Conservation (phyloP, 208 protist genomes). For the Trypanosoma theileri region DNA sequence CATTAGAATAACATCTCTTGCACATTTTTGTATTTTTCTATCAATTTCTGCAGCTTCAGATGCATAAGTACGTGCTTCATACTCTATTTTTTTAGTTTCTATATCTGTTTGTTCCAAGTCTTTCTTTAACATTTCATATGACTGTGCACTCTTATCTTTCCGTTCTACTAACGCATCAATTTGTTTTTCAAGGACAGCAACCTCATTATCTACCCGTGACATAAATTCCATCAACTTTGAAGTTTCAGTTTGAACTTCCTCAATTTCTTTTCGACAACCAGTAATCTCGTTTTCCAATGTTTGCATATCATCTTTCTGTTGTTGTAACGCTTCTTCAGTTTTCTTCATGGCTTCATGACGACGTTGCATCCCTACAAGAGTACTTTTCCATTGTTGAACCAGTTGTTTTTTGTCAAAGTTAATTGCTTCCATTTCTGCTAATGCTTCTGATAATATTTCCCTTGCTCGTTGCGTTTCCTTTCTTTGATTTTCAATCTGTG, state of each 20-base stretch:
- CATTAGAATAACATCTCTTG: slow-evolving; percentile 85
- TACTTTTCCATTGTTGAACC: slow-evolving; percentile 93
- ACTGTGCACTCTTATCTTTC: slow-evolving; percentile 73
- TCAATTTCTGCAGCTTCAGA: slow-evolving; percentile 68
- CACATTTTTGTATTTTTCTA: slow-evolving; percentile 83
- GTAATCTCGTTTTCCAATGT: slow-evolving; percentile 93
- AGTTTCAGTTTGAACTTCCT: slow-evolving; percentile 82
- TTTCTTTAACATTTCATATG: slow-evolving; percentile 74
- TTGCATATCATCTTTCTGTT: slow-evolving; percentile 90
- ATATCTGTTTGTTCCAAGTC: slow-evolving; percentile 77
- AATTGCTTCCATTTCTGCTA: slow-evolving; percentile 94
- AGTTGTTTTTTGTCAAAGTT: slow-evolving; percentile 95
- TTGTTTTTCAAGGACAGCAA: slow-evolving; percentile 87
- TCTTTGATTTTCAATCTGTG: slow-evolving; percentile 87
- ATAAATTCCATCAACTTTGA: slow-evolving; percentile 89
- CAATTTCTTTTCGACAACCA: slow-evolving; percentile 87
- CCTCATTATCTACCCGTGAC: slow-evolving; percentile 91
- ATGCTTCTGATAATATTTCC: slow-evolving; percentile 91
- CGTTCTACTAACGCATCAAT: slow-evolving; percentile 80
- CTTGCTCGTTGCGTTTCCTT: slow-evolving; percentile 87
- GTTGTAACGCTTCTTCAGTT: slow-evolving; percentile 90
- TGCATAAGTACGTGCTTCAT: slow-evolving; percentile 71
- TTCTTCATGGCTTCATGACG: slow-evolving; percentile 92
- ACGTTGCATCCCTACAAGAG: slow-evolving; percentile 93
- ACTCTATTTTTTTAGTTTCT: slow-evolving; percentile 83